These are phyloP conservation scores for Combretum micranthum DNA, from an alignment of 345 rosid species.

Conservation along the genomic window DNA sequence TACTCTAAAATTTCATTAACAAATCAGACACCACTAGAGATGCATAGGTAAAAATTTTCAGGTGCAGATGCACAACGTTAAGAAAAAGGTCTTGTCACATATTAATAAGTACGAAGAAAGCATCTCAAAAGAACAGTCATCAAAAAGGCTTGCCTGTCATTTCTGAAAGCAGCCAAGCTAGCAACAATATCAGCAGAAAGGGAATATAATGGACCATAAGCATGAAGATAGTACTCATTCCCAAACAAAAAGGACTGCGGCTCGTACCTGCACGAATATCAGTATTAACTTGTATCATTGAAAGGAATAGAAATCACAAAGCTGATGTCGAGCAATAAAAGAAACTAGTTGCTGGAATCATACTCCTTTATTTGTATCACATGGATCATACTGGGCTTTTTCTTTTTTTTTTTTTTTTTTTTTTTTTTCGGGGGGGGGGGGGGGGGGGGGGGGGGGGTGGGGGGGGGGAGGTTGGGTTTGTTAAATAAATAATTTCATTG, in stretches of 20 bases:
- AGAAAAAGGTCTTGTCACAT: too few relatives aligned
- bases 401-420: too few relatives aligned
- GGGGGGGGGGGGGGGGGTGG: too few relatives aligned
- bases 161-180: slow-evolving; percentile 70
- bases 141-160: slow-evolving; percentile 50
- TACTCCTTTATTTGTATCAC: too few relatives aligned
- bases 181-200: slow-evolving; percentile 84
- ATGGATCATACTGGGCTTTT: too few relatives aligned
- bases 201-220: slow-evolving; percentile 91
- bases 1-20: too few relatives aligned
- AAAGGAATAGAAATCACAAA: not conserved
- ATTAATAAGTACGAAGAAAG: not conserved
- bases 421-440: too few relatives aligned
- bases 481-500: too few relatives aligned
- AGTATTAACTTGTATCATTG: not conserved
- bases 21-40: too few relatives aligned
- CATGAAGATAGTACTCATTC: slow-evolving; percentile 84
- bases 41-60: too few relatives aligned
- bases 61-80: too few relatives aligned
- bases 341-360: not conserved
- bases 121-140: slow-evolving; percentile 1
- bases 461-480: too few relatives aligned
- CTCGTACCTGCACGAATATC: slow-evolving; percentile 60
- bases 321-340: not conserved
- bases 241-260: slow-evolving; percentile 74